Conservation (phyloP, 768 basidiomycete species). For the Fomitopsis serialis region DNA sequence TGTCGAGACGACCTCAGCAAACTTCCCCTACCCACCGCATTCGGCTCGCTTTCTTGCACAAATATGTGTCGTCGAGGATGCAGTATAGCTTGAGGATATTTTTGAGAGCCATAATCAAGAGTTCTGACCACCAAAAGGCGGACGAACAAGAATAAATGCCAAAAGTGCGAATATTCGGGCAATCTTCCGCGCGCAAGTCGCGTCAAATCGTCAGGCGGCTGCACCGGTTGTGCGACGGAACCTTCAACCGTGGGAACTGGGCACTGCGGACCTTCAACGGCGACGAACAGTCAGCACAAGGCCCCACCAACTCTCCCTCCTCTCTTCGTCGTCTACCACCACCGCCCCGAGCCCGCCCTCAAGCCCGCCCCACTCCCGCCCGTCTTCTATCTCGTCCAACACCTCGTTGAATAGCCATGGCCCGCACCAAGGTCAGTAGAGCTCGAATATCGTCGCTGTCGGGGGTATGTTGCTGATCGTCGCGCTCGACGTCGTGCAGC, state of each 20-base stretch:
- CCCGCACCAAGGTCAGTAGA: conserved; percentile 74
- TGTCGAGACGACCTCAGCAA: too few relatives aligned
- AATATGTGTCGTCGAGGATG: too few relatives aligned
- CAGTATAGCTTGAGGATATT: too few relatives aligned
- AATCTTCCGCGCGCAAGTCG: conserved; percentile 5
- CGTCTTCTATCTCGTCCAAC: conserved; percentile 15
- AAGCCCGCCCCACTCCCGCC: conserved; percentile 9
- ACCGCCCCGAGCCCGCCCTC: conserved; percentile 16
- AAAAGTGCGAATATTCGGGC: not conserved
- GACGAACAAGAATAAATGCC: too few relatives aligned
- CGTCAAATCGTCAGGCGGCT: conserved; percentile 5
- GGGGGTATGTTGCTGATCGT: conserved; percentile 11
- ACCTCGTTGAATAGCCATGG: conserved; percentile 44
- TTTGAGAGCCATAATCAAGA: too few relatives aligned
- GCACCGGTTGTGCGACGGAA: conserved; percentile 16
- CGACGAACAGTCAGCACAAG: conserved; percentile 14
- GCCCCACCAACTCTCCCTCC: conserved; percentile 15
- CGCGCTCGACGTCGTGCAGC: conserved; percentile 47
- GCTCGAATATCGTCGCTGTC: not conserved
- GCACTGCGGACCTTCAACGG: conserved; percentile 21
- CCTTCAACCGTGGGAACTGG: conserved; percentile 23
- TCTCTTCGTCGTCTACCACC: conserved; percentile 20
- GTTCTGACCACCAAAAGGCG: too few relatives aligned
- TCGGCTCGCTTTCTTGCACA: too few relatives aligned
- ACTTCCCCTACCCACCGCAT: too few relatives aligned